Percentiles rank a stretch among this genome's conserved stretches.
Conservation (phyloP, 257 asterid species). For the Paulownia fortunei region DNA sequence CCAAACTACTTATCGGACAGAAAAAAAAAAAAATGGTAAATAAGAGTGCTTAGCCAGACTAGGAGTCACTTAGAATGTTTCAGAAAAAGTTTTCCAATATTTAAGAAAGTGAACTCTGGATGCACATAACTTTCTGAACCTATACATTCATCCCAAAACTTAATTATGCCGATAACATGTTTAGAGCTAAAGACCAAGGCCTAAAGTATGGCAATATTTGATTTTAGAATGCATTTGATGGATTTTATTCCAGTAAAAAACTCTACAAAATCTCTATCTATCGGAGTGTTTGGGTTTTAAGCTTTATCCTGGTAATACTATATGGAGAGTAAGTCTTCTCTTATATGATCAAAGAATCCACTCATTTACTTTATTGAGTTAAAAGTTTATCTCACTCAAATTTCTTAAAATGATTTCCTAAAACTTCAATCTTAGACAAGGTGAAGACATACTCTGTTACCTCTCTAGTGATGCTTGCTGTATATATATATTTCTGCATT, state of each 20-base stretch:
- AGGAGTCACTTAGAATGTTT: background rate
- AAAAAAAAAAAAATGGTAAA: background rate
- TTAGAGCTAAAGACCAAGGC: background rate
- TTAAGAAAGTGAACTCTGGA: background rate
- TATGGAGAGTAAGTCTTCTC: constrained; percentile 14
- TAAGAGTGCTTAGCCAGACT: background rate
- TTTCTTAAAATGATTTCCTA: constrained; percentile 2
- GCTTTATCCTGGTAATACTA: constrained; percentile 10
- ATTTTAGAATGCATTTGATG: background rate
- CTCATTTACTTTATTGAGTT: background rate
- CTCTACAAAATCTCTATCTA: background rate
- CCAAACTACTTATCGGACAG: background rate
- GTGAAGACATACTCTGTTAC: constrained; percentile 13
- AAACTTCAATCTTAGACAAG: constrained; percentile 12
- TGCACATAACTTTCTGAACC: background rate
- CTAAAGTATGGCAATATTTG: background rate
- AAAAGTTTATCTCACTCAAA: background rate
- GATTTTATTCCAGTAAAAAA: constrained; percentile 9
- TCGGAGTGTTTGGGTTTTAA: background rate
- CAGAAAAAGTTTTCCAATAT: background rate
- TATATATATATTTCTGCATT: constrained; percentile 11
- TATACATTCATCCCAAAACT: background rate
- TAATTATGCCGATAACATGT: background rate
- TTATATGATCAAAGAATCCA: background rate
- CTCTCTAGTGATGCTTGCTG: constrained; percentile 21